Conservation (phyloP, 176 grass and related monocot genomes). For the Tillandsia fasciculata region DNA sequence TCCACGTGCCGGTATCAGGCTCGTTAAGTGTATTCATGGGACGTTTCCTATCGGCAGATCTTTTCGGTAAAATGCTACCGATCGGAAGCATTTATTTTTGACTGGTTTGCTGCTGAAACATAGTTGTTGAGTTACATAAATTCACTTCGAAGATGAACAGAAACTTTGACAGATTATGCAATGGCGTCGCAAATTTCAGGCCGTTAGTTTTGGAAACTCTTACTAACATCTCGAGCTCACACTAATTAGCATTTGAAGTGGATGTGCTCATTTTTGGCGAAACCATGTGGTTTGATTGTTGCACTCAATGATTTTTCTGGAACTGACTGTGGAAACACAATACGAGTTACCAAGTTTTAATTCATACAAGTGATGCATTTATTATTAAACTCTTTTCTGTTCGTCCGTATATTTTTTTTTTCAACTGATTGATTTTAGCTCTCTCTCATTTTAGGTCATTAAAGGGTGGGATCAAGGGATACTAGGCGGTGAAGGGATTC, state of each 20-base stretch:
- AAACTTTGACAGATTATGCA: too few relatives aligned
- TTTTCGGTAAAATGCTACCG: too few relatives aligned
- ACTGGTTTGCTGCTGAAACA: neutral
- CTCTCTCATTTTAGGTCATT: slow-evolving; percentile 42
- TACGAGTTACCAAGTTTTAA: too few relatives aligned
- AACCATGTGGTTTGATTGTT: neutral
- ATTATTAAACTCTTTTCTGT: too few relatives aligned
- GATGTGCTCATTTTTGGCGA: neutral
- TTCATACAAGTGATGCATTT: too few relatives aligned
- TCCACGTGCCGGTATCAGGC: too few relatives aligned
- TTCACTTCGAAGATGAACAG: neutral
- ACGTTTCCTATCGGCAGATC: too few relatives aligned
- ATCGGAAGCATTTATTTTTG: too few relatives aligned
- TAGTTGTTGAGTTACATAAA: neutral
- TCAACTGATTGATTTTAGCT: neutral
- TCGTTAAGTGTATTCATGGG: too few relatives aligned
- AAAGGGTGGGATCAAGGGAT: slow-evolving; percentile 98
- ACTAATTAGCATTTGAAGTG: neutral
- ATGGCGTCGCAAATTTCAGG: too few relatives aligned
- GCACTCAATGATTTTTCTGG: too few relatives aligned
- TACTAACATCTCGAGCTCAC: neutral
- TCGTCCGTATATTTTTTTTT: neutral
- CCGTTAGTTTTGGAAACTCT: neutral
- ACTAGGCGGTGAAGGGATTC: slow-evolving; percentile 66
- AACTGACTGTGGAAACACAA: too few relatives aligned